These are phyloP conservation scores for Paramecium sonneborni DNA, from an alignment of 73 alveolate species.

Conservation along the genomic window DNA sequence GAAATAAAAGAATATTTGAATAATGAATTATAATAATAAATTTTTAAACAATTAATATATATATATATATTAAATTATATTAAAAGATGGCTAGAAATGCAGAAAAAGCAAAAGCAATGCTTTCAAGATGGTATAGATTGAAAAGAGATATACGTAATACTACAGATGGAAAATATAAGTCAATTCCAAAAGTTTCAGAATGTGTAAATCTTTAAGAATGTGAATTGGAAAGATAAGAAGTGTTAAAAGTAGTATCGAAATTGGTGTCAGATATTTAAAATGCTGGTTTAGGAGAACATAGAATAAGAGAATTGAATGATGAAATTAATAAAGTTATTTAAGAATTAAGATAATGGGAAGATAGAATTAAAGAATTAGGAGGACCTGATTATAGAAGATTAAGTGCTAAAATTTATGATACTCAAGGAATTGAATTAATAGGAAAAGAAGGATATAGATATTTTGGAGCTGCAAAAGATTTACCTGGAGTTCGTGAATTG, in stretches of 20 bases:
- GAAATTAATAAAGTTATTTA: conserved; percentile 92
- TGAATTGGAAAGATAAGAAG: conserved; percentile 74
- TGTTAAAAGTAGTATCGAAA: conserved; percentile 84
- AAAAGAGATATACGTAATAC: conserved; percentile 83
- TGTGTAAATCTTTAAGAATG: conserved; percentile 71
- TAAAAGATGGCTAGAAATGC: conserved; percentile 80
- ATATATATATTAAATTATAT: background rate
- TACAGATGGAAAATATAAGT: conserved; percentile 69
- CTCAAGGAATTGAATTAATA: conserved; percentile 92
- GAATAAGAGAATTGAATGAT: conserved; percentile 96
- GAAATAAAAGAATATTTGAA: too few relatives aligned
- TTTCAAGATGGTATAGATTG: conserved; percentile 94
- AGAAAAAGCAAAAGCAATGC: conserved; percentile 96
- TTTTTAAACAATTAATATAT: background rate
- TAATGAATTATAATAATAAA: background rate
- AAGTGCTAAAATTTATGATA: conserved; percentile 79
- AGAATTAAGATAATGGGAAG: conserved; percentile 95
- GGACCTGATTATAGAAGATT: conserved; percentile 95
- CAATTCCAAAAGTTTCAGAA: conserved; percentile 40
- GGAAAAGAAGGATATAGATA: conserved; percentile 95
- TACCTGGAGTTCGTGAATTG: conserved; percentile 95
- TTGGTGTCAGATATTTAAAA: conserved; percentile 93
- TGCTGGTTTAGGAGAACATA: conserved; percentile 97
- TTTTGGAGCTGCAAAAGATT: conserved; percentile 97
- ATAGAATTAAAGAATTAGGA: conserved; percentile 90